phyloP scores from a whole-genome alignment of 257 asterid species.

The Salvia splendens region DNA sequence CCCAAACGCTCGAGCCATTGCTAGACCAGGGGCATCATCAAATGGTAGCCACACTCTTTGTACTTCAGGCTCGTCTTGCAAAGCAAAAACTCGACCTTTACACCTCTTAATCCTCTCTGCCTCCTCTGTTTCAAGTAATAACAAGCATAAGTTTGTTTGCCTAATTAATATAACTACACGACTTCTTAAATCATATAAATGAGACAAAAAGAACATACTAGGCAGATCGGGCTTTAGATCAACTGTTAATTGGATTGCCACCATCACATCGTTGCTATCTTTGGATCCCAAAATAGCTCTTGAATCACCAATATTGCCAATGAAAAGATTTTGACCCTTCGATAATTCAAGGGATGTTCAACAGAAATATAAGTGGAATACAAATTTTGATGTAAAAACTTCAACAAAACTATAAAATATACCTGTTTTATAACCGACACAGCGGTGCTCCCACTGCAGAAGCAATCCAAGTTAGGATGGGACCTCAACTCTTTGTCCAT shows the following conservation, averaged over 20 bases:
- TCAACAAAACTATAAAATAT: background rate
- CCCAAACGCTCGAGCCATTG: constrained; percentile 99
- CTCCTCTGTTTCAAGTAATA: constrained; percentile 59
- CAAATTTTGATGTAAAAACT: constrained; percentile 6
- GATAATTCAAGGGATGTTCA: constrained; percentile 20
- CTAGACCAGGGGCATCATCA: constrained; percentile 98
- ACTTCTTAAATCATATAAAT: background rate
- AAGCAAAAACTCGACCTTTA: constrained; percentile 92
- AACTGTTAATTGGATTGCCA: constrained; percentile 88
- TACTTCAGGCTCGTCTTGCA: constrained; percentile 99
- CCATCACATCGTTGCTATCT: constrained; percentile 70
- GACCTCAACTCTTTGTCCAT: constrained; percentile 96
- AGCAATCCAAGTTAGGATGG: constrained; percentile 88
- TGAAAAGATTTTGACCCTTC: constrained; percentile 85
- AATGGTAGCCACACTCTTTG: constrained; percentile 97
- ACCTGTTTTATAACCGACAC: constrained; percentile 87
- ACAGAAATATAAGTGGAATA: background rate
- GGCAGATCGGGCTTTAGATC: constrained; percentile 98
- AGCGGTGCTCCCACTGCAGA: constrained; percentile 98
- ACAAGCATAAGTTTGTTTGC: background rate
- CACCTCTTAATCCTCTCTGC: constrained; percentile 96
- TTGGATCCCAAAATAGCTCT: constrained; percentile 90
- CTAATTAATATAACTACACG: background rate
- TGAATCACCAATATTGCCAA: constrained; percentile 92
- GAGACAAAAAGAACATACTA: constrained; percentile 45